Conservation (phyloP, 768 basidiomycete species). For the Termitomyces sp. region DNA sequence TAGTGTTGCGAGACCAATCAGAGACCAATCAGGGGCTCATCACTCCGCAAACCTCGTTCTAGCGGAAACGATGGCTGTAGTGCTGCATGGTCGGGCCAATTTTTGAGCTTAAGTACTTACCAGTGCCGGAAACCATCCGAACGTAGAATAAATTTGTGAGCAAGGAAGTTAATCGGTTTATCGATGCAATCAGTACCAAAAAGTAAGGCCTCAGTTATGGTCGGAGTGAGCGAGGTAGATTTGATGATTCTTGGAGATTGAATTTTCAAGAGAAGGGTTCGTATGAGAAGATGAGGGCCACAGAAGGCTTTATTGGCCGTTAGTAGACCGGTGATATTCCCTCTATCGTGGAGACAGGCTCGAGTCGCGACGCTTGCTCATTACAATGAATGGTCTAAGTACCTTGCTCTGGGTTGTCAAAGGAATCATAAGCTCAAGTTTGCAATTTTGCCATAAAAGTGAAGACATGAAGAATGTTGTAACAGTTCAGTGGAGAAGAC, state of each 20-base stretch:
- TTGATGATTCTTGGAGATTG: not conserved
- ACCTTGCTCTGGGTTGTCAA: not conserved
- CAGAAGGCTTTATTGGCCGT: not conserved
- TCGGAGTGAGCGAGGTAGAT: not conserved
- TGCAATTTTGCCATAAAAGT: not conserved
- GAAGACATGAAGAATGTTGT: not conserved
- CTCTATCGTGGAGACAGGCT: too few relatives aligned
- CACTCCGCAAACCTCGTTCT: not conserved
- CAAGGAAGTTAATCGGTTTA: not conserved
- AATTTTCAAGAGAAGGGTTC: not conserved
- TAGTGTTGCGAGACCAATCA: not conserved
- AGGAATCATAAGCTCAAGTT: not conserved
- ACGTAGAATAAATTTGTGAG: not conserved
- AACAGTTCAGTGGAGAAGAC: not conserved
- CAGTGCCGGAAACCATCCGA: not conserved
- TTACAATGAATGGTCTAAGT: not conserved
- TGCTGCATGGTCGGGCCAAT: not conserved
- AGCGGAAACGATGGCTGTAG: not conserved
- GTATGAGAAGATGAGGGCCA: not conserved
- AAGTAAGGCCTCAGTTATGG: not conserved
- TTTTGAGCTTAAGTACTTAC: not conserved
- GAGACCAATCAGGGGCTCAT: not conserved
- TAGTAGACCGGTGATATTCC: too few relatives aligned
- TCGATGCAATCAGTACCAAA: not conserved
- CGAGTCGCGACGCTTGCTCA: not conserved